These are phyloP conservation scores for Leishmania turanica DNA, from an alignment of 208 protist genomes.

Conservation along the genomic window DNA sequence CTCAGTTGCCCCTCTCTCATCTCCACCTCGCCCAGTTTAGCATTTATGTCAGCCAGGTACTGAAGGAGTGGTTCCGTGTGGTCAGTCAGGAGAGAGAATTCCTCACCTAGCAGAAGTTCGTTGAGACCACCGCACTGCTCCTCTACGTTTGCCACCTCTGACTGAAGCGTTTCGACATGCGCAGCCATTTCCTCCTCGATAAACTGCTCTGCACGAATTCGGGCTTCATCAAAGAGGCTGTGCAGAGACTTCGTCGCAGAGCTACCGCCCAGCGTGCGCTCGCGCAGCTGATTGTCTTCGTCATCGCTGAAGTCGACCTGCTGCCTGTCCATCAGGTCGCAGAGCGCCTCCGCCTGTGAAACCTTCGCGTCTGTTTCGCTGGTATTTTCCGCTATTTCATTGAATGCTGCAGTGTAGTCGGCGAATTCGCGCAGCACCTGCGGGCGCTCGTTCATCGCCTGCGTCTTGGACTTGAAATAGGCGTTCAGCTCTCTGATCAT, in stretches of 20 bases:
- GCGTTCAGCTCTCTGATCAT: slow-evolving; percentile 71
- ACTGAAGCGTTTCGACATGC: slow-evolving; percentile 74
- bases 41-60: slow-evolving; percentile 81
- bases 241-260: slow-evolving; percentile 65
- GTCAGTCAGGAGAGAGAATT: slow-evolving; percentile 82
- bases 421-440: slow-evolving; percentile 76
- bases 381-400: slow-evolving; percentile 63
- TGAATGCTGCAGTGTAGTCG: slow-evolving; percentile 85
- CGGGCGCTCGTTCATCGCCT: slow-evolving; percentile 81
- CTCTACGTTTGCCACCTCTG: slow-evolving; percentile 77
- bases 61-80: slow-evolving; percentile 86
- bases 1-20: slow-evolving; percentile 71
- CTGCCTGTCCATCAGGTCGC: slow-evolving; percentile 90
- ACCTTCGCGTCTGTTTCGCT: slow-evolving; percentile 62
- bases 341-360: slow-evolving; percentile 86
- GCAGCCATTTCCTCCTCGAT: slow-evolving; percentile 83
- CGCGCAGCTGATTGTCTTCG: slow-evolving; percentile 89
- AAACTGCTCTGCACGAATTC: slow-evolving; percentile 86
- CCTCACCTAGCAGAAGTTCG: slow-evolving; percentile 86
- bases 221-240: slow-evolving; percentile 83
- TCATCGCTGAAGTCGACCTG: slow-evolving; percentile 90
- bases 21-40: slow-evolving; percentile 79
- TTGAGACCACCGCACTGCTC: slow-evolving; percentile 86
- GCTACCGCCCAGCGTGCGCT: slow-evolving; percentile 84
- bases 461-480: slow-evolving; percentile 90